Evolutionary conservation across 305 asterid genomes (phyloP).

Genomic region (Striga hermonthica): DNA sequence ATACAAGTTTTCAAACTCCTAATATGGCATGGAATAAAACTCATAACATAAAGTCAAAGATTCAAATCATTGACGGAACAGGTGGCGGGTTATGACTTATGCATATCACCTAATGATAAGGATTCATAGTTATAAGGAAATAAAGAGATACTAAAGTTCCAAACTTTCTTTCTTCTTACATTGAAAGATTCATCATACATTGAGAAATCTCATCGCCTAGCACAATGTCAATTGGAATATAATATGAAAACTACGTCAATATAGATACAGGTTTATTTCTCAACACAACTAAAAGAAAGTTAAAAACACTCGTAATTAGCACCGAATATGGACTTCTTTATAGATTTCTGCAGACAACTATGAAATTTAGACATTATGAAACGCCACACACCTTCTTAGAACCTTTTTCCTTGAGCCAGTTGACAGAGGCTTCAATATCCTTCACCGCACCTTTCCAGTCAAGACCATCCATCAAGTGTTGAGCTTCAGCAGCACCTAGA

Average conservation of each 20-base stretch:
- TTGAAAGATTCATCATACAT: background rate
- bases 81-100: background rate
- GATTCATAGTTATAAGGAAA: slow-evolving; percentile 1
- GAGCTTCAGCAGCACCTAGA: slow-evolving; percentile 93
- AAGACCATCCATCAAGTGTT: slow-evolving; percentile 90
- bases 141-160: background rate
- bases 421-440: slow-evolving; percentile 89
- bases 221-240: background rate
- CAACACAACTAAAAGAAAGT: slow-evolving; percentile 8
- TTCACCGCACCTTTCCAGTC: slow-evolving; percentile 96
- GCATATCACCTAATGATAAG: background rate
- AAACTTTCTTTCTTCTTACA: background rate
- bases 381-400: slow-evolving; percentile 57
- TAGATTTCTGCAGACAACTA: background rate
- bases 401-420: slow-evolving; percentile 90
- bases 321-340: slow-evolving; percentile 14
- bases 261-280: background rate
- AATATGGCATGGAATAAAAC: background rate
- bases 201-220: background rate
- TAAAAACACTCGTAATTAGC: slow-evolving; percentile 10
- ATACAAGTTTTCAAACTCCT: background rate
- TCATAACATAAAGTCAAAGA: background rate
- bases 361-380: background rate
- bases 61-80: background rate
- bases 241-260: background rate